A percentile compares a stretch with the other conserved stretches of the same genome.
phyloP scores from a whole-genome alignment of 306 rosid genomes.

The Dalbergia cultrata region DNA sequence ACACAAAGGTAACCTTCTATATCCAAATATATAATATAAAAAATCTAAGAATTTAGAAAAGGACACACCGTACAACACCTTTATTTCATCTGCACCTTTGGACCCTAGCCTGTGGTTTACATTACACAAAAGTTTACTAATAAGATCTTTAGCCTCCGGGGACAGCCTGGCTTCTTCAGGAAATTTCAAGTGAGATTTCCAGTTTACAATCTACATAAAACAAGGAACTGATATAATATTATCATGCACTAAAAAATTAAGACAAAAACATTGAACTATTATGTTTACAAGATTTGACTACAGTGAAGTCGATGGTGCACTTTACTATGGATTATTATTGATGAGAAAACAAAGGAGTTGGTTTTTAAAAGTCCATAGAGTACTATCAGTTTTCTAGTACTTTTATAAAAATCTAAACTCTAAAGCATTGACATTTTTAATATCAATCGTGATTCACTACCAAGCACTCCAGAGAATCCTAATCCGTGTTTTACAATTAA shows the following conservation, averaged over 20 bases:
- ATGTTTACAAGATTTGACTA: slow-evolving; percentile 20
- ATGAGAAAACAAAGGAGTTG: slow-evolving; percentile 25
- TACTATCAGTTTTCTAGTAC: slow-evolving; percentile 24
- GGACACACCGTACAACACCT: slow-evolving; percentile 88
- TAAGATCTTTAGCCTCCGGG: slow-evolving; percentile 85
- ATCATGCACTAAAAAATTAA: slow-evolving; percentile 17
- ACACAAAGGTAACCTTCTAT: slow-evolving; percentile 57
- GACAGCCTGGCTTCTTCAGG: slow-evolving; percentile 95
- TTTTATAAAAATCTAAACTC: slow-evolving; percentile 11
- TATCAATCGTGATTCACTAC: slow-evolving; percentile 17
- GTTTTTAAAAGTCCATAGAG: neutral
- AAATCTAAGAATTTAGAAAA: slow-evolving; percentile 61
- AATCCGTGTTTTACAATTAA: slow-evolving; percentile 15
- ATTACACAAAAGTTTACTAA: slow-evolving; percentile 84
- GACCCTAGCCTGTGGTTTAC: slow-evolving; percentile 90
- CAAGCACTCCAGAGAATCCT: slow-evolving; percentile 16
- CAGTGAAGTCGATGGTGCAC: slow-evolving; percentile 10
- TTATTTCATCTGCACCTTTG: slow-evolving; percentile 87
- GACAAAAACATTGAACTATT: neutral
- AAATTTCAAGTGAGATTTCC: slow-evolving; percentile 95
- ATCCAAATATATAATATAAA: slow-evolving; percentile 43
- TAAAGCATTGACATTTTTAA: slow-evolving; percentile 20
- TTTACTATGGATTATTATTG: slow-evolving; percentile 9
- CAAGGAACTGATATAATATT: slow-evolving; percentile 30
- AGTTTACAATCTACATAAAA: slow-evolving; percentile 84